Percentiles rank a stretch among this genome's conserved stretches.
phyloP scores from a whole-genome alignment of 139 green algal genomes.

The Deuterostichococcus epilithicus region DNA sequence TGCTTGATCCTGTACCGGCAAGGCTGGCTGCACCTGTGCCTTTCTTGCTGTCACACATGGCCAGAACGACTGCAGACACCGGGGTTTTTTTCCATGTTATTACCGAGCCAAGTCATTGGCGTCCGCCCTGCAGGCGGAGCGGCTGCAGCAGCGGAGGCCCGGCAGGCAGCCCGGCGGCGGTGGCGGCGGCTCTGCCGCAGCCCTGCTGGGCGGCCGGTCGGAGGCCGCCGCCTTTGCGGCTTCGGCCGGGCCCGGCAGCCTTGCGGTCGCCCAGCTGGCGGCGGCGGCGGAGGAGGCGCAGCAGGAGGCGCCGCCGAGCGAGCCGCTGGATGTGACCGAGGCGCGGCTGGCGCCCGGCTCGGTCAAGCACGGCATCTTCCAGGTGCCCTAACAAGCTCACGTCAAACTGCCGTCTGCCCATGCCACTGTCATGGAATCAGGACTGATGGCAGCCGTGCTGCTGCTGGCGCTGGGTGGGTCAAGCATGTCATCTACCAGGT shows the following conservation, averaged over 20 bases:
- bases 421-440: too few species aligned
- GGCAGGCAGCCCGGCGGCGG: neutral
- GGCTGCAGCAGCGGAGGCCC: neutral
- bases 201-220: neutral
- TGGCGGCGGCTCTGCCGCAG: neutral
- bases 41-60: too few species aligned
- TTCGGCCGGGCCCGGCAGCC: neutral
- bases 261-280: slow-evolving; percentile 4
- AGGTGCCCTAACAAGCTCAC: slow-evolving; percentile 4
- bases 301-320: slow-evolving; percentile 4
- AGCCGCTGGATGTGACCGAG: slow-evolving; percentile 51
- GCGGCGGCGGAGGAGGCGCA: slow-evolving; percentile 17
- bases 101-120: slow-evolving; percentile 16
- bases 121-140: slow-evolving; percentile 3
- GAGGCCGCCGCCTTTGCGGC: neutral
- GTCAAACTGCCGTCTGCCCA: too few species aligned
- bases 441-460: too few species aligned
- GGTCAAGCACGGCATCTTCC: slow-evolving; percentile 48
- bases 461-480: too few species aligned
- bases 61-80: too few species aligned
- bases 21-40: too few species aligned
- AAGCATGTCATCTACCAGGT: too few species aligned
- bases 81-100: too few species aligned
- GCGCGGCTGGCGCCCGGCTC: slow-evolving; percentile 39
- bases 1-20: too few species aligned